These are phyloP conservation scores for Vitis riparia DNA, from an alignment of 164 flowering plant species.

Conservation along the genomic window DNA sequence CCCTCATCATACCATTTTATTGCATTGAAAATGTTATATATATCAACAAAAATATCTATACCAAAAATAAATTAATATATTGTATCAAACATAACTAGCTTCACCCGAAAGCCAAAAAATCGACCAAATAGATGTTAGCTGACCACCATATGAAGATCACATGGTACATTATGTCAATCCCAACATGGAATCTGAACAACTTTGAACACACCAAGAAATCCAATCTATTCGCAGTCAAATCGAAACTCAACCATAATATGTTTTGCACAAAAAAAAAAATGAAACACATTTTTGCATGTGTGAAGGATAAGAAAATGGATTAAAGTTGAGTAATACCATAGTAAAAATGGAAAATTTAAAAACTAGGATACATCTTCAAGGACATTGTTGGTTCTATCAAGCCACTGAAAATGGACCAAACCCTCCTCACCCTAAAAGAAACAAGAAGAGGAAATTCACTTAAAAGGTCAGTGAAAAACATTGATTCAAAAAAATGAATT, in stretches of 20 bases:
- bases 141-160: background rate
- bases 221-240: too few relatives aligned
- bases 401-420: slow-evolving; percentile 92
- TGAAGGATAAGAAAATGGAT: background rate
- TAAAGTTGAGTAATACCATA: background rate
- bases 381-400: slow-evolving; percentile 66
- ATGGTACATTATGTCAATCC: background rate
- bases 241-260: background rate
- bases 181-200: background rate
- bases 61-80: too few relatives aligned
- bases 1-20: background rate
- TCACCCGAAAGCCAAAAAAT: background rate
- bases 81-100: background rate
- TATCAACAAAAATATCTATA: background rate
- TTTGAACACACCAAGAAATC: background rate
- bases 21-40: background rate
- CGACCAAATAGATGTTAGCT: too few relatives aligned
- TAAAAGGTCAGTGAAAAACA: background rate
- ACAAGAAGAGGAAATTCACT: slow-evolving; percentile 6
- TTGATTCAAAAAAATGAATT: background rate
- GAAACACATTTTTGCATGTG: background rate
- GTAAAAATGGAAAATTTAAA: background rate
- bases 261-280: background rate
- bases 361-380: slow-evolving; percentile 88
- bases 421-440: slow-evolving; percentile 81